Conservation (phyloP, 106 monocot genomes). For the Apostasia shenzhenica region DNA sequence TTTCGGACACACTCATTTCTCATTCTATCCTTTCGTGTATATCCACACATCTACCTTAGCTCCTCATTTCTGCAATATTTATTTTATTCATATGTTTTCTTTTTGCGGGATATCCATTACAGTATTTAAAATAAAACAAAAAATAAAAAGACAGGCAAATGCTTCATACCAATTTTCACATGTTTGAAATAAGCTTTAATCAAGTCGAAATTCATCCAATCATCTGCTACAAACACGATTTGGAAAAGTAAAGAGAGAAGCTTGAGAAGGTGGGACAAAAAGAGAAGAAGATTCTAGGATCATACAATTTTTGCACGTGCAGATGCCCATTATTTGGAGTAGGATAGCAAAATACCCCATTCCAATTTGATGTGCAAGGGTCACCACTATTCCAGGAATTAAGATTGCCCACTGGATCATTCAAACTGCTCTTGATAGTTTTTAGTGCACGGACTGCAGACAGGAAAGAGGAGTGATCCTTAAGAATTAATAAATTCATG, state of each 20-base stretch:
- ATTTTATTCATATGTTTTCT: no score
- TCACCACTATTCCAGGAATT: conserved; percentile 51
- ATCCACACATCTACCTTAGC: no score
- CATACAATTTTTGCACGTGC: conserved; percentile 54
- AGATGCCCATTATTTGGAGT: conserved; percentile 27
- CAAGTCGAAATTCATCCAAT: no score
- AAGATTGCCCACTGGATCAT: conserved; percentile 45
- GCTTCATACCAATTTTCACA: no score
- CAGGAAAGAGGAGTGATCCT: conserved; percentile 7
- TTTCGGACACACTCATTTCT: no score
- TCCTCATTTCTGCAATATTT: no score
- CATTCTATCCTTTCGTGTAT: no score
- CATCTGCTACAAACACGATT: no score
- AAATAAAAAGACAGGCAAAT: no score
- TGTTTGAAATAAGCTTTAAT: no score
- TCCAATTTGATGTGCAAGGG: conserved; percentile 58
- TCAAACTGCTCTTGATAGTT: conserved; percentile 27
- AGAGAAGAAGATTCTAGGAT: background rate
- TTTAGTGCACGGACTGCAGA: conserved; percentile 36
- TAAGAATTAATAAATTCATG: background rate
- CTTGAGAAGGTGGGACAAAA: background rate
- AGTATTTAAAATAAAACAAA: no score
- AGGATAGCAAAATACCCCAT: conserved; percentile 30
- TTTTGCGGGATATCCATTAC: no score
- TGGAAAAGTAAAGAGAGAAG: background rate